Conservation (phyloP, 106 monocot species). For the Iris macrosiphon region DNA sequence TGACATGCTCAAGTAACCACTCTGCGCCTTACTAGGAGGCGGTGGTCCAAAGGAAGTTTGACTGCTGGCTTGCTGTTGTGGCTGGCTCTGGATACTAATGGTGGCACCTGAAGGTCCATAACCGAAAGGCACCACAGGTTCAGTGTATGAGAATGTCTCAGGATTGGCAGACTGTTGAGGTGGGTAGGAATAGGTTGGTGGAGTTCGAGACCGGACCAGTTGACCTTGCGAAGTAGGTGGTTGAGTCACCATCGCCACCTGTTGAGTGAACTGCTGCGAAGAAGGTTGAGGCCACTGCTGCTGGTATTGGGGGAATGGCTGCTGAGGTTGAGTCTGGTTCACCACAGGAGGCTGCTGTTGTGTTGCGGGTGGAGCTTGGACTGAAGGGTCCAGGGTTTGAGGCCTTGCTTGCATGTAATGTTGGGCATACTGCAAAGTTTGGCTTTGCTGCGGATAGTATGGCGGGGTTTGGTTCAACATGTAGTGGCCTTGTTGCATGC, state of each 20-base stretch:
- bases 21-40: constrained; percentile 22
- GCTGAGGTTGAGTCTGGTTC: constrained; percentile 28
- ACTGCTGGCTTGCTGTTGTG: constrained; percentile 12
- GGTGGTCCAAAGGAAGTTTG: constrained; percentile 29
- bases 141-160: constrained; percentile 20
- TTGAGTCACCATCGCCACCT: too few relatives aligned
- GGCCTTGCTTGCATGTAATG: constrained; percentile 46
- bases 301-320: constrained; percentile 33
- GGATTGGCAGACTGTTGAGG: constrained; percentile 32
- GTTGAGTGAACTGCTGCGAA: constrained; percentile 13
- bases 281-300: constrained; percentile 22
- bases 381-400: constrained; percentile 10
- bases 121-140: constrained; percentile 26
- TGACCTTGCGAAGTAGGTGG: constrained; percentile 30
- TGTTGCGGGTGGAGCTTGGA: constrained; percentile 10
- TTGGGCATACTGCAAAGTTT: constrained; percentile 33
- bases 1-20: constrained; percentile 23
- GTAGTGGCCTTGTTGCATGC: constrained; percentile 33
- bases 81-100: constrained; percentile 8
- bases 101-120: constrained; percentile 25
- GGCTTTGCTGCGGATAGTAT: constrained; percentile 31
- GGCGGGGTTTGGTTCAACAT: constrained; percentile 25
- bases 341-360: constrained; percentile 5
- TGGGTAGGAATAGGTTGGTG: constrained; percentile 32
- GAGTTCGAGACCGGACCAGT: constrained; percentile 25